phyloP scores from a whole-genome alignment of 2,329 filamentous ascomycete species.

The Phialemoniopsis sp. region DNA sequence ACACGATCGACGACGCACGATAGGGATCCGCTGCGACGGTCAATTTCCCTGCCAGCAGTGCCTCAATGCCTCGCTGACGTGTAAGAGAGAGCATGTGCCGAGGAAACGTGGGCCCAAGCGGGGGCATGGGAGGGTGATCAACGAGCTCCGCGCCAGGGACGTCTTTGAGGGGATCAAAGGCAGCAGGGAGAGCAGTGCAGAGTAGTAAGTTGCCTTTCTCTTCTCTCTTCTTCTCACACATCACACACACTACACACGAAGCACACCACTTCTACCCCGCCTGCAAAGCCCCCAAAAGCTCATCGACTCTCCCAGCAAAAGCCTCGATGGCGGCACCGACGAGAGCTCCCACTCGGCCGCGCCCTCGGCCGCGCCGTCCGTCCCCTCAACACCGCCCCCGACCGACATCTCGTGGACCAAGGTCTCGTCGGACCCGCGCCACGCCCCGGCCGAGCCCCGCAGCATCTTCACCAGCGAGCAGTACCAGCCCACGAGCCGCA shows the following conservation, averaged over 20 bases:
- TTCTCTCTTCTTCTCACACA: slow-evolving; percentile 6
- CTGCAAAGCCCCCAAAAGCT: too few species aligned
- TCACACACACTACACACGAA: too few species aligned
- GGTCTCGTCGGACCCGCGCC: slow-evolving; percentile 21
- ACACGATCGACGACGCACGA: background rate
- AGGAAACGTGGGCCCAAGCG: slow-evolving; percentile 62
- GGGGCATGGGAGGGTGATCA: slow-evolving; percentile 58
- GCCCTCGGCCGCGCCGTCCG: slow-evolving; percentile 9
- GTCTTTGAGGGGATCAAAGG: slow-evolving; percentile 27
- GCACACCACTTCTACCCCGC: too few species aligned
- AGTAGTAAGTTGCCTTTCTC: slow-evolving; percentile 16
- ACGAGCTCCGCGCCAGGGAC: slow-evolving; percentile 51
- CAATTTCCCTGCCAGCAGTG: slow-evolving; percentile 56
- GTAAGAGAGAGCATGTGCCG: slow-evolving; percentile 61
- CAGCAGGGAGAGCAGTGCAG: slow-evolving; percentile 34
- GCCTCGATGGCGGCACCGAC: slow-evolving; percentile 1
- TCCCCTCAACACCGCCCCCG: slow-evolving; percentile 16
- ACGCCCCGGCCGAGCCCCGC: slow-evolving; percentile 24
- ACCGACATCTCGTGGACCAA: slow-evolving; percentile 22
- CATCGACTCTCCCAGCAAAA: too few species aligned
- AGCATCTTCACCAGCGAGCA: slow-evolving; percentile 35
- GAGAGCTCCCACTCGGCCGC: slow-evolving; percentile 6
- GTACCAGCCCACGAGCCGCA: slow-evolving; percentile 31
- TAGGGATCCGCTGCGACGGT: slow-evolving; percentile 41
- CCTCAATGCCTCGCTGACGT: slow-evolving; percentile 51